Conservation (phyloP, 1,139 yeast genomes). For the Yamadazyma dendronema region DNA sequence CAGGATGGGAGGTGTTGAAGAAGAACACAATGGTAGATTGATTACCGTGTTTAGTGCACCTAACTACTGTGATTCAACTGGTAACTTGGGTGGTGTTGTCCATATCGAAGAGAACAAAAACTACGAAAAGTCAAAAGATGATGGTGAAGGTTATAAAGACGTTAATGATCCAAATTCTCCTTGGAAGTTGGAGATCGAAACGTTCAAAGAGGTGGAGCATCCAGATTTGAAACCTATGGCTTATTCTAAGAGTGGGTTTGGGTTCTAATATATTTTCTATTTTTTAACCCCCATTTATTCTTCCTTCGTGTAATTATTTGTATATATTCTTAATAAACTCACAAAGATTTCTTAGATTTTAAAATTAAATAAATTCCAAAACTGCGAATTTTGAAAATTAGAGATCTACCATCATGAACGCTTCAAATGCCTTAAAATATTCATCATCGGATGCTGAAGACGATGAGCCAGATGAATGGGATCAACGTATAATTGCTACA, state of each 20-base stretch:
- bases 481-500: constrained; percentile 64
- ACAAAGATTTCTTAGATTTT: neutral
- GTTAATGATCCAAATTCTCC: constrained; percentile 42
- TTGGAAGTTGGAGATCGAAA: constrained; percentile 51
- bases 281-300: too few species aligned
- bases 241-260: constrained; percentile 67
- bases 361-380: too few species aligned
- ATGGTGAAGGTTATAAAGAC: constrained; percentile 55
- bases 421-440: neutral
- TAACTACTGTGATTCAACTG: constrained; percentile 90
- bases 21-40: constrained; percentile 81
- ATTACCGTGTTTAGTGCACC: constrained; percentile 97
- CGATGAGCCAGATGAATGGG: constrained; percentile 75
- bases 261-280: constrained; percentile 32
- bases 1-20: constrained; percentile 84
- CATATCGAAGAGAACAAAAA: constrained; percentile 46
- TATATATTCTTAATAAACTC: neutral
- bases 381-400: neutral
- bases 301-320: neutral
- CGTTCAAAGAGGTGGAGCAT: constrained; percentile 81
- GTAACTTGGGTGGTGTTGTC: constrained; percentile 86
- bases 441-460: constrained; percentile 20
- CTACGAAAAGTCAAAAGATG: constrained; percentile 31
- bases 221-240: constrained; percentile 97
- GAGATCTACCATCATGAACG: too few species aligned